phyloP scores from a whole-genome alignment of 805 yeast genomes.

The Metschnikowia santaceciliae region DNA sequence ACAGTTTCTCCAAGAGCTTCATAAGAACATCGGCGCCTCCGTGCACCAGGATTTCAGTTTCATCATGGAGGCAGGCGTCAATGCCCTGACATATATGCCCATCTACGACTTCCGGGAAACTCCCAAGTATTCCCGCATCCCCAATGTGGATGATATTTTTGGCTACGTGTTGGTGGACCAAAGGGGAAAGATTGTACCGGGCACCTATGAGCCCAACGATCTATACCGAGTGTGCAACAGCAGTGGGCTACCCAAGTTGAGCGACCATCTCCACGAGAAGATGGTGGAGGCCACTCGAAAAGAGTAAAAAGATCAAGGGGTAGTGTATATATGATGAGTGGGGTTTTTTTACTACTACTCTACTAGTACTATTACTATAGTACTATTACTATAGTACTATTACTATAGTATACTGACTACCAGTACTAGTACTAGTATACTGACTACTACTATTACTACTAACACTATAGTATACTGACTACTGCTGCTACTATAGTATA shows the following conservation, averaged over 20 bases:
- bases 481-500: no score
- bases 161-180: constrained; percentile 64
- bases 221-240: constrained; percentile 52
- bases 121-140: constrained; percentile 62
- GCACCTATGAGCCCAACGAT: constrained; percentile 53
- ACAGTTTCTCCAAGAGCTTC: constrained; percentile 26
- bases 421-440: no score
- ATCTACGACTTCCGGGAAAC: constrained; percentile 65
- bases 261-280: constrained; percentile 16
- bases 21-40: constrained; percentile 24
- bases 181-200: constrained; percentile 51
- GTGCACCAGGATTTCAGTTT: constrained; percentile 45
- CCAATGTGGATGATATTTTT: constrained; percentile 65
- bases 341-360: no score
- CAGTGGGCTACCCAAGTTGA: constrained; percentile 16
- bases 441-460: no score
- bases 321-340: no score
- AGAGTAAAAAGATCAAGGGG: neutral
- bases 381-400: no score
- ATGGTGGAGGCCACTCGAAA: constrained; percentile 11
- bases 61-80: constrained; percentile 52
- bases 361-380: no score
- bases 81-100: constrained; percentile 57
- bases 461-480: no score
- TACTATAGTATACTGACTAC: no score